Percentiles rank a stretch among this genome's conserved stretches.
Conservation (phyloP, 768 basidiomycete genomes). For the Trametes meyenii region DNA sequence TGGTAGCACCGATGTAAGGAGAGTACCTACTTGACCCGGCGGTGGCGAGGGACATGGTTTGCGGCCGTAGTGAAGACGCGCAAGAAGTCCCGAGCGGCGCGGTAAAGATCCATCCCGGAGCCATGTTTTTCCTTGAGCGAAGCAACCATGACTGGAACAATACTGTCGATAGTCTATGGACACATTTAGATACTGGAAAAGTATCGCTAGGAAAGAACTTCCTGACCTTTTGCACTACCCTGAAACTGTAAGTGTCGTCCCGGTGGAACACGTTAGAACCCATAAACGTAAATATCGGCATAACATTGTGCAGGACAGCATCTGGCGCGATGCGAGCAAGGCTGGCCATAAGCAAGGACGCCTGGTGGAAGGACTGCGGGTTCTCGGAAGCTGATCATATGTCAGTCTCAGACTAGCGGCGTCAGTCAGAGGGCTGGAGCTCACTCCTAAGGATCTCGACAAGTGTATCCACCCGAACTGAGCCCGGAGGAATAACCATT, state of each 20-base stretch:
- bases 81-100: constrained; percentile 78
- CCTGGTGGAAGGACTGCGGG: constrained; percentile 94
- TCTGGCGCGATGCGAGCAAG: constrained; percentile 86
- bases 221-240: constrained; percentile 87
- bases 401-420: not conserved
- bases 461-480: constrained; percentile 80
- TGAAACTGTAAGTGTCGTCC: constrained; percentile 94
- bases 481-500: constrained; percentile 53
- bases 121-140: constrained; percentile 66
- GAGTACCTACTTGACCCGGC: constrained; percentile 74
- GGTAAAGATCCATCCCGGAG: constrained; percentile 60
- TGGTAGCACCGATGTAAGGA: not conserved
- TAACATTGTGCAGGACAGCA: constrained; percentile 89
- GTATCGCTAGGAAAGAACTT: not conserved
- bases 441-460: constrained; percentile 85
- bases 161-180: constrained; percentile 83
- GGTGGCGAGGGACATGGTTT: constrained; percentile 89
- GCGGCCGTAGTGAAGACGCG: constrained; percentile 93
- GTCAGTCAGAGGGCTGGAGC: constrained; percentile 21
- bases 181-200: not conserved
- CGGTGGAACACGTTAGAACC: constrained; percentile 97
- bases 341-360: constrained; percentile 82
- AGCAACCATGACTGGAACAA: constrained; percentile 90
- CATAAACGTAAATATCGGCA: constrained; percentile 99
- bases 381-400: constrained; percentile 72